Conservation (phyloP, 2,329 filamentous ascomycete genomes). For the Onygenales sp. region DNA sequence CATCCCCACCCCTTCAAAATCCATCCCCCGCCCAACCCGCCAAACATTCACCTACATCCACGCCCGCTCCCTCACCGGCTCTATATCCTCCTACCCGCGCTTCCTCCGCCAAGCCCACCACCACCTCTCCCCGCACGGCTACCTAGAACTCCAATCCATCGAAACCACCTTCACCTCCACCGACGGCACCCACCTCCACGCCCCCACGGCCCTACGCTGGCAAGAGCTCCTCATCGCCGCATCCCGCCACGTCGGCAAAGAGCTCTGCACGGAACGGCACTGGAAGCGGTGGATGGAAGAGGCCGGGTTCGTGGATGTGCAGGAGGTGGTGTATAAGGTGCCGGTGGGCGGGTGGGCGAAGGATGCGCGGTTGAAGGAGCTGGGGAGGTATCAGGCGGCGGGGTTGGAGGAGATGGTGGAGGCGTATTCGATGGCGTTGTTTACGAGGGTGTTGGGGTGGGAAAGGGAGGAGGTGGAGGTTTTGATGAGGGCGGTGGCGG, state of each 20-base stretch:
- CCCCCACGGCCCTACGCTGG: slow-evolving; percentile 20
- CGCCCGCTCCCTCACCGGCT: slow-evolving; percentile 8
- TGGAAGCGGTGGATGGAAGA: slow-evolving; percentile 20
- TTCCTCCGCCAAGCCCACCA: slow-evolving; percentile 22
- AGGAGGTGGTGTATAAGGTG: slow-evolving; percentile 11
- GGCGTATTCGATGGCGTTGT: slow-evolving; percentile 9
- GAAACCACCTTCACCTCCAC: slow-evolving; percentile 20
- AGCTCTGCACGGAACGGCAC: slow-evolving; percentile 23
- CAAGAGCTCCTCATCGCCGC: slow-evolving; percentile 20
- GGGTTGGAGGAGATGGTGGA: slow-evolving; percentile 9
- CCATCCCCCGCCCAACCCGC: neutral
- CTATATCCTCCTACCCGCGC: slow-evolving; percentile 19
- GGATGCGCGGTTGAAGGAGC: neutral
- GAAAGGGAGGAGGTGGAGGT: slow-evolving; percentile 6
- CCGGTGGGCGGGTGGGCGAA: neutral
- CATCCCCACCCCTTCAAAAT: neutral
- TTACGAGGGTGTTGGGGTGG: slow-evolving; percentile 8
- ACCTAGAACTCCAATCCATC: slow-evolving; percentile 28
- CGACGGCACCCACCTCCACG: slow-evolving; percentile 21
- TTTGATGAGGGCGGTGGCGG: slow-evolving; percentile 3
- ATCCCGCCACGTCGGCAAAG: slow-evolving; percentile 25
- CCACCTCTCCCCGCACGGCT: slow-evolving; percentile 26
- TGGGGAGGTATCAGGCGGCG: slow-evolving; percentile 2
- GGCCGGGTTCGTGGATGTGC: slow-evolving; percentile 24
- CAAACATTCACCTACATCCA: slow-evolving; percentile 9